Base-by-base conservation (phyloP, 805 yeast genomes). In the Cyberlindnera veronae region DNA sequence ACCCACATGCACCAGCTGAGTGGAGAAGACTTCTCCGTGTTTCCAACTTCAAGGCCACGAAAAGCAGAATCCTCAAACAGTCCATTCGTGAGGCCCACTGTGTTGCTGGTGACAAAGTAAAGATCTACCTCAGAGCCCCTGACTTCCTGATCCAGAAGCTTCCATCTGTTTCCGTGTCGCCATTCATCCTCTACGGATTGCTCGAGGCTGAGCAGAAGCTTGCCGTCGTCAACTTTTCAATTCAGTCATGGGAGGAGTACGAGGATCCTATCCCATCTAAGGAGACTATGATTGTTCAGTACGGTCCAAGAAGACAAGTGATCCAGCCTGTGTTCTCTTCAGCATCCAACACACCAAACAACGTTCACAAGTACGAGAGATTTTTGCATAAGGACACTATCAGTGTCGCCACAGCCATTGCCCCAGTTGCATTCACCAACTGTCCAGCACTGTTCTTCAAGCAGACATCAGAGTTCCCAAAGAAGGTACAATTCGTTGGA, bases 201-300 rank as follows among this genome's bases (percentile, higher is more conserved):
- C 68, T 90, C 48, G 76, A 79, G 40, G 89, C 89, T 55, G 99
- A 93, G 62, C 95, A 88, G 59, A 84, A 90, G 60, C 73, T 78
- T 46, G 83, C 95, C 0, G 84, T 85, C 28, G 81, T 86, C 44
- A 88, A 91, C 63, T 81, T 87, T 56, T 76, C 91, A 7, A 76
- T 88, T 46, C 80, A 83, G 51, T 74, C 93, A 22, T 89, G 96
- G 90, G 95, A 91, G 63, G 95, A 84, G 49, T 87, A 81, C 54
- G 90, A 84, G 34, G 76, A 77, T 38, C 95, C 98, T 23, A 74
- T 93, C 42, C 84, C 89, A 34, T 77, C 95, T n/a, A 82, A 83
- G 52, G 95, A 86, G 34, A 64, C 79, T 22, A 68, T 93, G 49
- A 68, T 90, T 38, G 91, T 86, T 13, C 98, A 93, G 65, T 90